Conservation (phyloP, 257 asterid genomes). For the Solanum paucissectum region DNA sequence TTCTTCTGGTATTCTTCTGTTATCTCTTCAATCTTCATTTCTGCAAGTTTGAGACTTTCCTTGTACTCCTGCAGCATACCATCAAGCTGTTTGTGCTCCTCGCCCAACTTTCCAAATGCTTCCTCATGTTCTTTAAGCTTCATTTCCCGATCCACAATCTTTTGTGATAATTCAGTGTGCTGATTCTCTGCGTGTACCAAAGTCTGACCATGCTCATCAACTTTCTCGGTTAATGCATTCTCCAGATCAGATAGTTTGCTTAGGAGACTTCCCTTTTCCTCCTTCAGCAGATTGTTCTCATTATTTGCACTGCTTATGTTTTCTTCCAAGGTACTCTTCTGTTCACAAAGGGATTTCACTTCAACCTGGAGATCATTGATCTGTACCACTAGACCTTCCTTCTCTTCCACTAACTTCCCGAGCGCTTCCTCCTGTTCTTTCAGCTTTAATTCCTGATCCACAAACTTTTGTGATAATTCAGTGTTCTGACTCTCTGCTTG, state of each 20-base stretch:
- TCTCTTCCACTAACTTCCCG: slow-evolving; percentile 32
- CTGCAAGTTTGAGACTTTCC: slow-evolving; percentile 41
- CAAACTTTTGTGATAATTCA: slow-evolving; percentile 39
- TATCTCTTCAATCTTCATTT: slow-evolving; percentile 44
- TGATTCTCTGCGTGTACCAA: slow-evolving; percentile 33
- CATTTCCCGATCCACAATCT: slow-evolving; percentile 34
- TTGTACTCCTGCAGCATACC: slow-evolving; percentile 25
- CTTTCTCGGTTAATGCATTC: slow-evolving; percentile 26
- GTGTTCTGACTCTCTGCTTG: slow-evolving; percentile 31
- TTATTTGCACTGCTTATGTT: slow-evolving; percentile 8
- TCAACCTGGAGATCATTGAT: slow-evolving; percentile 27
- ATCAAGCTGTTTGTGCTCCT: slow-evolving; percentile 37
- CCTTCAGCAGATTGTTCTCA: slow-evolving; percentile 15
- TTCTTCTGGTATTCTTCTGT: slow-evolving; percentile 32
- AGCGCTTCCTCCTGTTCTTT: slow-evolving; percentile 43
- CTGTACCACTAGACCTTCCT: slow-evolving; percentile 14
- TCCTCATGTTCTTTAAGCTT: slow-evolving; percentile 48
- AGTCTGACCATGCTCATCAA: slow-evolving; percentile 25
- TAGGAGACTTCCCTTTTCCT: slow-evolving; percentile 3
- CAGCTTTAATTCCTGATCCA: slow-evolving; percentile 33
- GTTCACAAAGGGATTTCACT: slow-evolving; percentile 19
- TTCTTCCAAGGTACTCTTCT: slow-evolving; percentile 28
- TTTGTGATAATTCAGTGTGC: slow-evolving; percentile 32
- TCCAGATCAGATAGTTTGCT: slow-evolving; percentile 31
- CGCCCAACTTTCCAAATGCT: slow-evolving; percentile 29